A percentile compares a stretch with the other conserved stretches of the same genome.
Conservation (phyloP, 2,329 filamentous ascomycete genomes). For the Magnaporthiopsis rhizophila region DNA sequence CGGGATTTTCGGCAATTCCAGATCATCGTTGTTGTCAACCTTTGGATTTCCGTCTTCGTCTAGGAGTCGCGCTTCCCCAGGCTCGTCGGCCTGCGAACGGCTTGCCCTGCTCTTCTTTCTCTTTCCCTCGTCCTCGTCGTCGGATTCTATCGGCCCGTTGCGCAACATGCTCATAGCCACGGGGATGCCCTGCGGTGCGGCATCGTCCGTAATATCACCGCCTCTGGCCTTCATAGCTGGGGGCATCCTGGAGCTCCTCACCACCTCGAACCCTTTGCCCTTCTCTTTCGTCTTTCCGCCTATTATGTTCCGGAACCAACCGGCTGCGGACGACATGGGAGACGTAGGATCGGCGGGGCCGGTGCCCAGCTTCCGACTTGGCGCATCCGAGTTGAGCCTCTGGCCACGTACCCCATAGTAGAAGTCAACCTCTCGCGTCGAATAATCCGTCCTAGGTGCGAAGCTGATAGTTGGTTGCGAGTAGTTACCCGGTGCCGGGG, state of each 20-base stretch:
- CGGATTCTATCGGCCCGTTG: conserved; percentile 56
- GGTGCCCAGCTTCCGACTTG: conserved; percentile 79
- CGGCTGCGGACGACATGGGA: conserved; percentile 78
- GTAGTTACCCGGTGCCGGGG: conserved; percentile 34
- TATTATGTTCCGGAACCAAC: conserved; percentile 77
- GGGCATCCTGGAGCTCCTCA: conserved; percentile 80
- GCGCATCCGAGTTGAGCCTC: conserved; percentile 72
- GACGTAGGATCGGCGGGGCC: conserved; percentile 92
- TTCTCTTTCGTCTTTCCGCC: conserved; percentile 88
- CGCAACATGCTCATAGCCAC: conserved; percentile 54
- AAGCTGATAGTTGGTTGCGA: conserved; percentile 32
- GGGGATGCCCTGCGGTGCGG: conserved; percentile 58
- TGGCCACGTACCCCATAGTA: conserved; percentile 92
- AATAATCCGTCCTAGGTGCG: conserved; percentile 69
- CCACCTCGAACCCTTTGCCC: conserved; percentile 93
- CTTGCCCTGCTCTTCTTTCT: conserved; percentile 23
- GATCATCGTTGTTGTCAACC: conserved; percentile 37
- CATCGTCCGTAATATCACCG: conserved; percentile 54
- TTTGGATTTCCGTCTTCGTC: conserved; percentile 38
- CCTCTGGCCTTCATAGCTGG: conserved; percentile 57
- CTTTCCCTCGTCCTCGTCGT: conserved; percentile 42
- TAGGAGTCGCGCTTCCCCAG: conserved; percentile 30
- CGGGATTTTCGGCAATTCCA: conserved; percentile 32
- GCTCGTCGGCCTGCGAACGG: conserved; percentile 11
- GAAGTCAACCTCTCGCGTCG: conserved; percentile 90